Evolutionary conservation across 2,329 filamentous ascomycete genomes (phyloP).

Genomic region (Fusarium agapanthi): DNA sequence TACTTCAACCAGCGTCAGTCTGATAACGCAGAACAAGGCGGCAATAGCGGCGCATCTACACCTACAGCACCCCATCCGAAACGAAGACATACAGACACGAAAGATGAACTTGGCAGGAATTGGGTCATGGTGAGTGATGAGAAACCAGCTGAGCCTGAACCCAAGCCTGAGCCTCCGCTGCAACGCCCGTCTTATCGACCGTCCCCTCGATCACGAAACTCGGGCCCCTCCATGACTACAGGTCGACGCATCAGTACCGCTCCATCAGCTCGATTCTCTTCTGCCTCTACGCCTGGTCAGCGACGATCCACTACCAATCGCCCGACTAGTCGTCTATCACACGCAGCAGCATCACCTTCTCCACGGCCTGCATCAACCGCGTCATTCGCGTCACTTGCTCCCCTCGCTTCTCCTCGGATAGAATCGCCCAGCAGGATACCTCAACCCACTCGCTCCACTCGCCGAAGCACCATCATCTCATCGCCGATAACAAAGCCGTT

Average conservation of each 20-base stretch:
- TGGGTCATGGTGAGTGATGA: constrained; percentile 74
- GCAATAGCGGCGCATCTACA: constrained; percentile 50
- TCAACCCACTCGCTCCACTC: constrained; percentile 17
- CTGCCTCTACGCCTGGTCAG: constrained; percentile 40
- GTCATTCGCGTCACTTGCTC: constrained; percentile 48
- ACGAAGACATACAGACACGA: constrained; percentile 61
- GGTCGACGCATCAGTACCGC: constrained; percentile 56
- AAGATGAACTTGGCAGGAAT: constrained; percentile 69
- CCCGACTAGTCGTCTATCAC: constrained; percentile 56
- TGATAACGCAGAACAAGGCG: constrained; percentile 40
- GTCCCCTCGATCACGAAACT: constrained; percentile 46
- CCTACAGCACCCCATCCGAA: constrained; percentile 59
- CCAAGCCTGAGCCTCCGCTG: constrained; percentile 38
- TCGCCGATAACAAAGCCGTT: constrained; percentile 23
- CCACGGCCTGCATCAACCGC: constrained; percentile 44
- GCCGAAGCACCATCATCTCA: constrained; percentile 28
- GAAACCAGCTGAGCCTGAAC: constrained; percentile 25
- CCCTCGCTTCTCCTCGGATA: constrained; percentile 46
- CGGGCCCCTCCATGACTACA: constrained; percentile 45
- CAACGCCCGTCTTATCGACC: constrained; percentile 38
- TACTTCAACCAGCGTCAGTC: constrained; percentile 11
- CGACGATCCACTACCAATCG: constrained; percentile 36
- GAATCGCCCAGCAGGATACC: constrained; percentile 57
- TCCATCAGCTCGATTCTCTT: constrained; percentile 44
- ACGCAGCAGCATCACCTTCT: constrained; percentile 36